These are phyloP conservation scores for Phialophora tarda DNA, from an alignment of 2,329 filamentous ascomycete species.

Conservation along the genomic window DNA sequence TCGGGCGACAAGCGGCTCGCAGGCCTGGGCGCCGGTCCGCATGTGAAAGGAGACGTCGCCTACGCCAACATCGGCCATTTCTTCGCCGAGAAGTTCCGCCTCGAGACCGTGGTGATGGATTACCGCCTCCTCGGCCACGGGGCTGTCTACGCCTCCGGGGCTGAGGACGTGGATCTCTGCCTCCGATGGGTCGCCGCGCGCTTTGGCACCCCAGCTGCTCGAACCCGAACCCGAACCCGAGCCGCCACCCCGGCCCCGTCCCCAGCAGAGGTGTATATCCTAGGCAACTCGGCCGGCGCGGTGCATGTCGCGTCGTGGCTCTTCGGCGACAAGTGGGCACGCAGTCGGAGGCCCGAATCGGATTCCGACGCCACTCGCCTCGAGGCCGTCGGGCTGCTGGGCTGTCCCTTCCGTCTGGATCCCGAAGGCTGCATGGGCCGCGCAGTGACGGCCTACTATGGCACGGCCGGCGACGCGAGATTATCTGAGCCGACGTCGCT, in stretches of 20 bases:
- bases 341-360: background rate
- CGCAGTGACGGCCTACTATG: background rate
- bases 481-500: background rate
- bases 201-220: background rate
- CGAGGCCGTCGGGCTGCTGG: conserved; percentile 1
- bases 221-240: no score
- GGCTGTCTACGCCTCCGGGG: conserved; percentile 49
- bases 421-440: background rate
- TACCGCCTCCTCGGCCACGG: conserved; percentile 50
- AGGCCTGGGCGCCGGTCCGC: background rate
- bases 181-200: conserved; percentile 46
- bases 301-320: conserved; percentile 8
- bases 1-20: conserved; percentile 44
- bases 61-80: conserved; percentile 49
- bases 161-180: conserved; percentile 47
- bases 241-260: no score
- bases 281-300: conserved; percentile 5
- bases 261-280: background rate
- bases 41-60: conserved; percentile 39
- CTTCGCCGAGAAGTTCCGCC: conserved; percentile 46
- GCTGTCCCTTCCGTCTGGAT: conserved; percentile 6
- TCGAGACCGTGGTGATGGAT: conserved; percentile 47
- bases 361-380: background rate
- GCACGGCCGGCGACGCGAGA: background rate
- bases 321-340: background rate